Base-by-base conservation (phyloP, 176 grass and related monocot genomes). In the Avena sativa region DNA sequence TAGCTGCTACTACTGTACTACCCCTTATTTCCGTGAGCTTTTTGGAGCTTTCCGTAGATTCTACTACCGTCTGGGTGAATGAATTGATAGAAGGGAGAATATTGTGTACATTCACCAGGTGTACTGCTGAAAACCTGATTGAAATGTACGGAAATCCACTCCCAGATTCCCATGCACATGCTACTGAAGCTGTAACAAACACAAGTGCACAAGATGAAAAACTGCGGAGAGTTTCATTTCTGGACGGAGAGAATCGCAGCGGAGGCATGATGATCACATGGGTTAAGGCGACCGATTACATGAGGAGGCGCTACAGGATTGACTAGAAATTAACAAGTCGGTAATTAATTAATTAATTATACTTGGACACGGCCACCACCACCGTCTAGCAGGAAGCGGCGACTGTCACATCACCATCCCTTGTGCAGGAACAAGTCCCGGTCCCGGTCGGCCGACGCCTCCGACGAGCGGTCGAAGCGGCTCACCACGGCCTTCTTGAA, bases 401-500 rank as follows among this genome's bases (percentile, higher is more conserved):
- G 56, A 59, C 63, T 43, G 40, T 43, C 40, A 43, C 14, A 23
- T 91, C 90, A 94, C 92, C 94, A 94, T 36, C 93, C 90, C 74
- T 84, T 91, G 57, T 81, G 90, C 85, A 93, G 44, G 81, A 90
- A 90, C 7, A 85, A 13, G 80, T 95, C 88, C 40, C 86, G 80
- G 23, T 92, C 90, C 17, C 77, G 32, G 16, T 90, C 85, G 40
- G 30, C 66, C 2, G 32, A 34, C 32, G 82, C 5, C 2, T 87
- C 93, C 15, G 67, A 44, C 40, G 79, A 84, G 49, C 87, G 88
- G 50, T 97, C 89, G 28, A 97, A 87, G 67, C 92, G 89, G 58
- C 91, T 89, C 0, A 97, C 62, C 0, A 94, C 91, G 14, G 92
- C 92, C 51, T 78, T 85, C 87, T 91, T 94, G 85, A 99, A 99